These are phyloP conservation scores for Erodium texanum DNA, from an alignment of 441 rosid genomes.

Conservation along the genomic window DNA sequence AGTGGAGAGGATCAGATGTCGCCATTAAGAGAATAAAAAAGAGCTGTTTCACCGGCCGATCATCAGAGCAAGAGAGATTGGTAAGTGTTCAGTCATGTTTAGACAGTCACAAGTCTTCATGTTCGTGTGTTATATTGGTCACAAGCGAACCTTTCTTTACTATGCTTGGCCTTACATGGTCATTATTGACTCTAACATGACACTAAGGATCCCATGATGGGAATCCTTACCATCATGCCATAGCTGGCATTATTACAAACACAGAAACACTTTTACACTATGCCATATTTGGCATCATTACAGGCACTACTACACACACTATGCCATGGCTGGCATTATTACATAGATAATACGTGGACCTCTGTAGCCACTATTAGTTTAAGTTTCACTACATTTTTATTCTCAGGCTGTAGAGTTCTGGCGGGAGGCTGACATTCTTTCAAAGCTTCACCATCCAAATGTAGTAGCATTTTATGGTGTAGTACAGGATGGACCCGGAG, in stretches of 20 bases:
- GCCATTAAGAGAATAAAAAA: conserved; percentile 89
- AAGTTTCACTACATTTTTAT: conserved; percentile 6
- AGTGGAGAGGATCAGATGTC: conserved; percentile 96
- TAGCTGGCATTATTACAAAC: too few relatives aligned
- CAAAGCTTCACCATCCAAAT: conserved; percentile 68
- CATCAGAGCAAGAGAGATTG: conserved; percentile 84
- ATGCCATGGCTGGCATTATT: too few relatives aligned
- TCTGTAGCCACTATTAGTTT: too few relatives aligned
- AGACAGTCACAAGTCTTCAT: neutral
- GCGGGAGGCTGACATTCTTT: conserved; percentile 60
- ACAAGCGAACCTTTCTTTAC: too few relatives aligned
- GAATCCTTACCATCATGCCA: too few relatives aligned
- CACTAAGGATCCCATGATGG: too few relatives aligned
- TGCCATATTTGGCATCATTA: too few relatives aligned
- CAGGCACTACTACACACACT: too few relatives aligned
- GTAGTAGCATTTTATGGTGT: conserved; percentile 68
- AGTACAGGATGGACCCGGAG: conserved; percentile 63
- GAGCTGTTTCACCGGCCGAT: conserved; percentile 76
- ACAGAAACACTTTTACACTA: too few relatives aligned
- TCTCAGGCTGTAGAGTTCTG: conserved; percentile 52
- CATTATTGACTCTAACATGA: too few relatives aligned
- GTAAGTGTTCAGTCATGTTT: conserved; percentile 30
- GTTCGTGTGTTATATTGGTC: neutral
- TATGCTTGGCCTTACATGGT: too few relatives aligned
- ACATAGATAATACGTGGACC: too few relatives aligned